These are phyloP conservation scores for Stachybotrys chartarum DNA, from an alignment of 2,329 filamentous ascomycete species.

Conservation along the genomic window DNA sequence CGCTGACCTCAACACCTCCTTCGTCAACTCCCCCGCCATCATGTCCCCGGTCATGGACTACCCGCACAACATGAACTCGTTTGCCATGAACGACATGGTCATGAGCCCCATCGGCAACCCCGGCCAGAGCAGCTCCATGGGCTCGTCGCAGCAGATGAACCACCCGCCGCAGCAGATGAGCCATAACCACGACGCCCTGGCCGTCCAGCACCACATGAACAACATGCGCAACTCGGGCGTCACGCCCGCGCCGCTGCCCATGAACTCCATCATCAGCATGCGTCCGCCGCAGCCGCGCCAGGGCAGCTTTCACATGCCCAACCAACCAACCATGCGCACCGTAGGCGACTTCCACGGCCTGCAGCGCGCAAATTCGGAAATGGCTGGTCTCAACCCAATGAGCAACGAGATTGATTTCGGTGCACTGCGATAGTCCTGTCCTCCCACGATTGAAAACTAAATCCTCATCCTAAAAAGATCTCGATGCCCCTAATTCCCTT, in stretches of 20 bases:
- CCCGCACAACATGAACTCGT: slow-evolving; percentile 35
- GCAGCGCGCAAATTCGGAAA: slow-evolving; percentile 36
- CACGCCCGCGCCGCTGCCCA: slow-evolving; percentile 15
- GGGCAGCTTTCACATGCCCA: slow-evolving; percentile 21
- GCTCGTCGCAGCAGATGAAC: slow-evolving; percentile 19
- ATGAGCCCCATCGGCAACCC: slow-evolving; percentile 39
- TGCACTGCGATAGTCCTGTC: slow-evolving; percentile 1
- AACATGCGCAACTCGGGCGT: slow-evolving; percentile 17
- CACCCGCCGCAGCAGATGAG: slow-evolving; percentile 23
- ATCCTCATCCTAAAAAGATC: not conserved
- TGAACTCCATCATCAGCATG: slow-evolving; percentile 20
- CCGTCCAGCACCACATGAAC: slow-evolving; percentile 23
- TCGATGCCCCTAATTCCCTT: not conserved
- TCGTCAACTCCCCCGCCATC: slow-evolving; percentile 44
- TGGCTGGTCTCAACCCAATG: slow-evolving; percentile 21
- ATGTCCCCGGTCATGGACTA: slow-evolving; percentile 48
- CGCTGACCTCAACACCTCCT: slow-evolving; percentile 39
- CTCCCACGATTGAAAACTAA: not conserved
- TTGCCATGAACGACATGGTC: slow-evolving; percentile 40
- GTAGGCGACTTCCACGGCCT: slow-evolving; percentile 40
- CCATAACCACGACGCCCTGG: slow-evolving; percentile 19
- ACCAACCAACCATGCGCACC: slow-evolving; percentile 17
- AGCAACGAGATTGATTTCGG: slow-evolving; percentile 19
- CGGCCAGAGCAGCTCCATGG: slow-evolving; percentile 11
- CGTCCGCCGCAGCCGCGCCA: slow-evolving; percentile 20